Conservation (phyloP, 306 rosid genomes). For the Astragalus membranaceus region DNA sequence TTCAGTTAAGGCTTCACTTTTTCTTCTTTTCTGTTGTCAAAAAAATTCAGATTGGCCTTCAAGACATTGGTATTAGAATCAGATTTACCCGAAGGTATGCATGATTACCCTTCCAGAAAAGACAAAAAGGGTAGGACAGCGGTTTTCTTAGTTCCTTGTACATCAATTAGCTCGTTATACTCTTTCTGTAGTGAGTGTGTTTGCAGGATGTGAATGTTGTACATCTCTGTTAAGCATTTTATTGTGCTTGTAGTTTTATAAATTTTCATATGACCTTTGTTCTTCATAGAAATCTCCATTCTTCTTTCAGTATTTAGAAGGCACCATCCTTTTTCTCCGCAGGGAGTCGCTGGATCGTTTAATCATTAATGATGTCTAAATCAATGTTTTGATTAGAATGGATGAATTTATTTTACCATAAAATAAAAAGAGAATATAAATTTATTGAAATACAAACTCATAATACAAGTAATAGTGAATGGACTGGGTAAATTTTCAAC, state of each 20-base stretch:
- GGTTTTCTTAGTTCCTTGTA: slow-evolving; percentile 10
- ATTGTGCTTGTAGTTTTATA: not conserved
- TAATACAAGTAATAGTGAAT: too few species aligned
- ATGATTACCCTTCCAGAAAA: slow-evolving; percentile 3
- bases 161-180: not conserved
- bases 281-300: not conserved
- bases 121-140: not conserved
- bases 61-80: not conserved
- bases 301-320: not conserved
- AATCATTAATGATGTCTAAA: not conserved
- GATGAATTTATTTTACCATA: too few species aligned
- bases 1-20: not conserved
- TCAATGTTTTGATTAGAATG: not conserved
- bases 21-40: slow-evolving; percentile 12
- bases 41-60: slow-evolving; percentile 17
- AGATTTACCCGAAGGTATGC: slow-evolving; percentile 2
- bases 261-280: not conserved
- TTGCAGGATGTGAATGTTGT: slow-evolving; percentile 22
- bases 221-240: not conserved
- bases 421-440: too few species aligned
- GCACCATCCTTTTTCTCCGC: not conserved
- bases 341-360: not conserved
- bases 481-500: too few species aligned
- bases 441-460: too few species aligned
- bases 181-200: not conserved